phyloP scores from a whole-genome alignment of 2,329 filamentous ascomycete species.

The Fusarium sulawesiense region DNA sequence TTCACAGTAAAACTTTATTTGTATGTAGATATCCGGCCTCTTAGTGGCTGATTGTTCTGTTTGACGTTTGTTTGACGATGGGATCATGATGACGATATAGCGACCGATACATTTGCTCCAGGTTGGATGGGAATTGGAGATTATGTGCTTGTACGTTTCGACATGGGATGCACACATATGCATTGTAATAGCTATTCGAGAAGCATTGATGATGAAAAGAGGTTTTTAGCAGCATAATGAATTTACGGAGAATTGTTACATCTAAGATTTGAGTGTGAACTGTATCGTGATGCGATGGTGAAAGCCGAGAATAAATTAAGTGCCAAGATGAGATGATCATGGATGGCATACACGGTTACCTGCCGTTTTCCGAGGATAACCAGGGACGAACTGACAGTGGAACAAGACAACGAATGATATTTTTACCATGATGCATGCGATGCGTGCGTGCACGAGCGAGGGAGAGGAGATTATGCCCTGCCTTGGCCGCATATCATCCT shows the following conservation, averaged over 20 bases:
- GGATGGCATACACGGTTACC: neutral
- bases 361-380: conserved; percentile 13
- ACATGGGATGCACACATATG: conserved; percentile 33
- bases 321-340: neutral
- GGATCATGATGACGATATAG: conserved; percentile 39
- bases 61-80: conserved; percentile 22
- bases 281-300: conserved; percentile 1
- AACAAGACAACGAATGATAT: conserved; percentile 3
- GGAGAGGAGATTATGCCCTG: neutral
- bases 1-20: neutral
- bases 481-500: conserved; percentile 21
- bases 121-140: conserved; percentile 31
- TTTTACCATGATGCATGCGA: conserved; percentile 14
- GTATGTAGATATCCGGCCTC: conserved; percentile 34
- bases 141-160: conserved; percentile 36
- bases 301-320: neutral
- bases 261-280: neutral
- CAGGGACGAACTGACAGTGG: conserved; percentile 11
- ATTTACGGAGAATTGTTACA: conserved; percentile 15
- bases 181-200: conserved; percentile 18
- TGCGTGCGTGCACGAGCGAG: neutral
- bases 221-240: neutral
- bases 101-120: conserved; percentile 32
- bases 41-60: conserved; percentile 20
- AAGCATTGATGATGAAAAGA: conserved; percentile 3